phyloP scores from a whole-genome alignment of 2,329 filamentous ascomycete species.

The Aspergillus sclerotialis region DNA sequence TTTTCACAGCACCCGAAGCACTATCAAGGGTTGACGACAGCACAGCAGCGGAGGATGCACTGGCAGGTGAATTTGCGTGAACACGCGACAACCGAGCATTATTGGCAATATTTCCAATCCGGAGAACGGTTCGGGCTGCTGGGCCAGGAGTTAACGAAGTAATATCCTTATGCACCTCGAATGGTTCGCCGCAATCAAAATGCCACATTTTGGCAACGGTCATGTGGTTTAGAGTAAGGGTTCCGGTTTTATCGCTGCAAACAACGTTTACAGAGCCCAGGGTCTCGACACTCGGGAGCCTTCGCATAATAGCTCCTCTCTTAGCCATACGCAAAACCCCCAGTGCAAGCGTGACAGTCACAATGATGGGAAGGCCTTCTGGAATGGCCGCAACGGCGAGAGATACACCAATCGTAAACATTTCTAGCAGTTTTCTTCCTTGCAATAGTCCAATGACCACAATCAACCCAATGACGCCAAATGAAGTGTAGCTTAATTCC shows the following conservation, averaged over 20 bases:
- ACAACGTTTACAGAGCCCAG: slow-evolving; percentile 99
- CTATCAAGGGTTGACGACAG: slow-evolving; percentile 73
- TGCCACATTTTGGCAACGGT: slow-evolving; percentile 96
- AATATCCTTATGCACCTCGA: slow-evolving; percentile 51
- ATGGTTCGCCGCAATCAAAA: slow-evolving; percentile 59
- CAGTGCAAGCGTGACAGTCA: slow-evolving; percentile 90
- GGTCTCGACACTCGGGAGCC: slow-evolving; percentile 94
- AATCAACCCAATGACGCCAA: slow-evolving; percentile 88
- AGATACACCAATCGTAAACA: slow-evolving; percentile 96
- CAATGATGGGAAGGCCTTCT: slow-evolving; percentile 93
- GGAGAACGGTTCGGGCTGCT: slow-evolving; percentile 71
- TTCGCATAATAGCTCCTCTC: slow-evolving; percentile 88
- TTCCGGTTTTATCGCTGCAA: slow-evolving; percentile 97
- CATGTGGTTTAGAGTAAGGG: slow-evolving; percentile 96
- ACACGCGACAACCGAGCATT: slow-evolving; percentile 75
- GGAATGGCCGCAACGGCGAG: slow-evolving; percentile 94
- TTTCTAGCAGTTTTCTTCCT: slow-evolving; percentile 81
- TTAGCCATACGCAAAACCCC: slow-evolving; percentile 96
- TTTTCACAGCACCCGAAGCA: slow-evolving; percentile 59
- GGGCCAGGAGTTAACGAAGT: slow-evolving; percentile 55
- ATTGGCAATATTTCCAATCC: slow-evolving; percentile 94
- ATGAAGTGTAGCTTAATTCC: slow-evolving; percentile 93
- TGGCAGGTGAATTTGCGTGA: slow-evolving; percentile 62
- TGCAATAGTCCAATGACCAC: slow-evolving; percentile 85
- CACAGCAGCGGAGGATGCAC: slow-evolving; percentile 66